Base-by-base conservation (phyloP, 805 yeast genomes). In the Yamadazyma nakazawae region DNA sequence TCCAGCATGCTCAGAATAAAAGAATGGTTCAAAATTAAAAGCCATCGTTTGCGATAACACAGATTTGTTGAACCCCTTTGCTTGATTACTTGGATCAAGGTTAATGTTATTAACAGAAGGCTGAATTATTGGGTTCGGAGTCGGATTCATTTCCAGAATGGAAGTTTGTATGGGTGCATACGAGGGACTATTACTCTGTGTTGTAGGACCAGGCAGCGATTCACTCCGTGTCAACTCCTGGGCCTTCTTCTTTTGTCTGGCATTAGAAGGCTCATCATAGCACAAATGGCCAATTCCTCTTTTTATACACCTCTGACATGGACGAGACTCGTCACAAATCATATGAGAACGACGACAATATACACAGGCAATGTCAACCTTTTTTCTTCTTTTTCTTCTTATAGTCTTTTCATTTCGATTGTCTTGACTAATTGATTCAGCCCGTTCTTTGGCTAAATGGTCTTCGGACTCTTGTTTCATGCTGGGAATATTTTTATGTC, bases 271-370 rank as follows among this genome's bases (percentile, higher is more conserved):
- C 59, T 85, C 91, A 55, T 85, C 91, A 49, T 80, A 85, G 59
- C 98, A 91, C 26, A 91, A 66, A 64, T 90, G 96, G 3, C 94
- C 91, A 40, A 91, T 92, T 34, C 87, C 87, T 54, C 97, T 72
- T 63, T 86, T 88, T 9, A 91, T 74, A 65, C 98, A 91, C 37
- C 97, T 73, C 42, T 82, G 78, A 58, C 96, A 88, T 6, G 94
- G 82, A 57, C 88, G 65, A 16, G 79, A 70, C 36, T 82, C 85
- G 62, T 90, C 96, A 67, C 98, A 91, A 26, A 89, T 86, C 91
- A 91, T 88, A 63, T 91, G 98, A 0, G 96, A 88, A 45, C 98
- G 72, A 34, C 97, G 79, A 62, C 97, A 91, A 60, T 87, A 91
- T 1, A 91, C 85, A 67, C 98, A 91, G 0, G 98, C 96, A 42